Evolutionary conservation across 352 stramenopile species (phyloP).

Genomic region (Thraustochytrium striatum): DNA sequence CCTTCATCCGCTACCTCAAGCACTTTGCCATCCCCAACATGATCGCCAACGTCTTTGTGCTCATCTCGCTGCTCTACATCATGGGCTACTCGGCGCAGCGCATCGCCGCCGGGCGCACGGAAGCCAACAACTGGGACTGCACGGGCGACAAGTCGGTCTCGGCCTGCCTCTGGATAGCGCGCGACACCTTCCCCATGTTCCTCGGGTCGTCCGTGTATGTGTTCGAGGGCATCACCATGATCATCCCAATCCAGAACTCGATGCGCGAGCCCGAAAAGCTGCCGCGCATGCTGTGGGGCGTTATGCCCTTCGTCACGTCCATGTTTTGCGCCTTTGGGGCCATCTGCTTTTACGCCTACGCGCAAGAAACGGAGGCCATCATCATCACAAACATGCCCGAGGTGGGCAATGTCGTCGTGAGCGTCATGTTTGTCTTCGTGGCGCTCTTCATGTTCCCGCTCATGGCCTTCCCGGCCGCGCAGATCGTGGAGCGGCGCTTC

Average conservation of each 20-base stretch:
- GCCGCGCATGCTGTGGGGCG: conserved; percentile 17
- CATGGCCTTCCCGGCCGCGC: conserved; percentile 48
- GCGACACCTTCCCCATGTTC: conserved; percentile 45
- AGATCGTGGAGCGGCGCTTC: conserved; percentile 37
- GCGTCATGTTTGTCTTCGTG: conserved; percentile 25
- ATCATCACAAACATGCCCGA: conserved; percentile 43
- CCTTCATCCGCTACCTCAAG: conserved; percentile 47
- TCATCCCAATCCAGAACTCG: conserved; percentile 49
- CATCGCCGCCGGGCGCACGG: background rate
- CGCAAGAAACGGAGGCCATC: conserved; percentile 14
- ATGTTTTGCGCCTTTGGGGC: conserved; percentile 38
- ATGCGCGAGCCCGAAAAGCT: background rate
- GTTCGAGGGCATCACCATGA: conserved; percentile 47
- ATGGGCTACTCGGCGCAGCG: background rate
- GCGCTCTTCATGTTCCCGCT: conserved; percentile 51
- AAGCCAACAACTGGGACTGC: background rate
- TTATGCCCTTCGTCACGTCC: conserved; percentile 20
- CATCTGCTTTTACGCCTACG: conserved; percentile 50
- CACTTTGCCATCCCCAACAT: conserved; percentile 48
- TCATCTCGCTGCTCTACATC: conserved; percentile 44
- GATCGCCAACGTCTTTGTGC: conserved; percentile 48
- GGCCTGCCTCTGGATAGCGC: conserved; percentile 46
- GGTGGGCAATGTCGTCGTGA: conserved; percentile 34
- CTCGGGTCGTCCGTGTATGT: conserved; percentile 48
- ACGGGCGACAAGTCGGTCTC: background rate